Percentiles rank a stretch among this genome's conserved stretches.
phyloP scores from a whole-genome alignment of 2,329 filamentous ascomycete species.

The Calonectria fujianensis region DNA sequence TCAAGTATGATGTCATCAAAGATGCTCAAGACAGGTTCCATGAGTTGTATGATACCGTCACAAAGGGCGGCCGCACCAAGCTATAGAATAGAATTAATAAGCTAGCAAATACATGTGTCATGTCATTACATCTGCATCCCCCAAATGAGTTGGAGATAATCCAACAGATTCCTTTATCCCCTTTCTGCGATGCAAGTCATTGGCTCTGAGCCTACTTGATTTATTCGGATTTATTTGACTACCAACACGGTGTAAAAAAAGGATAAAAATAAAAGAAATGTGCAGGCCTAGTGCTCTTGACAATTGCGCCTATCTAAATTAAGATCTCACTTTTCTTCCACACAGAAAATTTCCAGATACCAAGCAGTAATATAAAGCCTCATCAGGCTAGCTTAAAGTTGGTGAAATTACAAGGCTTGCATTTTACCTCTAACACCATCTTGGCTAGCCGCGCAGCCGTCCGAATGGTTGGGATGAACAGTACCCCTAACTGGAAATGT shows the following conservation, averaged over 20 bases:
- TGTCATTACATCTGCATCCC: neutral
- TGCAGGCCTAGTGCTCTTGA: neutral
- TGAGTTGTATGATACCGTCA: neutral
- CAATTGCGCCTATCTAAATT: neutral
- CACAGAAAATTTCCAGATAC: neutral
- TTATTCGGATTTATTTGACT: neutral
- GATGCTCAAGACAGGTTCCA: constrained; percentile 30
- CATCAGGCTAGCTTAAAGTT: neutral
- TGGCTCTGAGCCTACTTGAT: neutral
- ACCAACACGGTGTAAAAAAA: no score
- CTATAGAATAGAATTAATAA: constrained; percentile 2
- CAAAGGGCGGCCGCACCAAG: neutral
- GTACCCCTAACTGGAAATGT: neutral
- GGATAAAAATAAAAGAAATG: no score
- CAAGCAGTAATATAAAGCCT: neutral
- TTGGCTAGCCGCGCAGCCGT: neutral
- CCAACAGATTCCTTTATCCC: neutral
- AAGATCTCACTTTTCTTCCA: neutral
- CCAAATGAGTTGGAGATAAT: neutral
- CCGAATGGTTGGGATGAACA: neutral
- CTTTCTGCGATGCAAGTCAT: neutral
- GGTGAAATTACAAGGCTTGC: neutral
- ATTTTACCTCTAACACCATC: neutral
- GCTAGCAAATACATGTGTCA: neutral
- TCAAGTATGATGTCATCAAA: constrained; percentile 33